Base-by-base conservation (phyloP, 1,284 basidiomycete species). In the Entoloma clypeatum region DNA sequence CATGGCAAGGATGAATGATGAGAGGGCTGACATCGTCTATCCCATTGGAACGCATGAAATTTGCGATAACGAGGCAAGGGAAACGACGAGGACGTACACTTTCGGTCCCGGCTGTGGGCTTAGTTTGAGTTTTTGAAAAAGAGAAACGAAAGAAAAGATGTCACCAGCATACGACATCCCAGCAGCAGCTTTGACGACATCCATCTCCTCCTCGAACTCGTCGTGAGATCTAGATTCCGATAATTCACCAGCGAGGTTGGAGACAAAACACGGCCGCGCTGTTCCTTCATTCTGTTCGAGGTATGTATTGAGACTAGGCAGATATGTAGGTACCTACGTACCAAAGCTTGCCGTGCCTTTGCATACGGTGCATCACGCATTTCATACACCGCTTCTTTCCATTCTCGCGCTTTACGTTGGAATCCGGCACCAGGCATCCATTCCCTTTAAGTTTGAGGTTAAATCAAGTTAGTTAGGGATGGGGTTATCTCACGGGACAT, bases 1-100 rank as follows among this genome's bases (percentile, higher is more conserved):
- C 55, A 76, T 65, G 2, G 71, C 73, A n/a, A 76, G 56, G 41
- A 73, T 60, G 44, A 76, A 74, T 0, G 71, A 69, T 0, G 67
- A 59, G 28, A 75, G 42, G 3, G 66, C 62, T 0, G 72, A 69
- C 28, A 70, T 62, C 5, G 64, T 69, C 74, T 75, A 36, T 23
- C n/a, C n/a, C n/a, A n/a, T n/a, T n/a, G 41, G 29, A 23, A 8
- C 18, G 27, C 34, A 34, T 26, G 11, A 28, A 9, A 21, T 36
- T 25, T 35, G 28, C 18, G 25, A 32, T 9, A 17, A 7, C 22
- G 10, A 38, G 22, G 10, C 7, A 16, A 23, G 30, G 9, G 38
- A 27, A n/a, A 32, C 13, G 22, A 39, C 25, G 7, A 23, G 2
- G 8, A 47, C 59, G 24, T 48, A 65, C 63, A 36, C 65, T 67